Percentiles rank a stretch among this genome's conserved stretches.
Conservation (phyloP, 2,329 filamentous ascomycete genomes). For the Colletotrichum truncatum region DNA sequence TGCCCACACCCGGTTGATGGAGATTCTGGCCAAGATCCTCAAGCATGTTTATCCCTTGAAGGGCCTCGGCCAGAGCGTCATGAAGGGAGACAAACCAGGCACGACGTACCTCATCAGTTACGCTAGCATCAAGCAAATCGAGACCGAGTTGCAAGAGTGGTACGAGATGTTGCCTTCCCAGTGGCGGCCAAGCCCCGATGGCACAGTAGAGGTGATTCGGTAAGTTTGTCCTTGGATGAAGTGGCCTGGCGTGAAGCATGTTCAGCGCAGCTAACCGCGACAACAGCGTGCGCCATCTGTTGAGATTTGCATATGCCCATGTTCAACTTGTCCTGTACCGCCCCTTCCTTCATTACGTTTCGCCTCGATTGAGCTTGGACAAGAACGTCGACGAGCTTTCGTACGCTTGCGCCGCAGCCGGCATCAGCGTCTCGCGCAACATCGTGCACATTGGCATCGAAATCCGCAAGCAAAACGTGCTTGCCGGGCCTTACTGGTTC, state of each 20-base stretch:
- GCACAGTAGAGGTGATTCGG: conserved; percentile 78
- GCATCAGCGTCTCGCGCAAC: conserved; percentile 72
- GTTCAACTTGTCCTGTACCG: conserved; percentile 86
- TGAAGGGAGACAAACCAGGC: conserved; percentile 52
- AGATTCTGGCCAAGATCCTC: conserved; percentile 71
- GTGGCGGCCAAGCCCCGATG: conserved; percentile 83
- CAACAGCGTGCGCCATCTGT: conserved; percentile 72
- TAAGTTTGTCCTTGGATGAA: conserved; percentile 51
- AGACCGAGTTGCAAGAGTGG: conserved; percentile 71
- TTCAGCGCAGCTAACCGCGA: conserved; percentile 2
- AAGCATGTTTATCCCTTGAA: conserved; percentile 74
- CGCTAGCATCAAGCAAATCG: conserved; percentile 70
- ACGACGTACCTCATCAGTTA: conserved; percentile 71
- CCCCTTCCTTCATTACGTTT: conserved; percentile 86
- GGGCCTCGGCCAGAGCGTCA: conserved; percentile 56
- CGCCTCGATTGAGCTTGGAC: conserved; percentile 65
- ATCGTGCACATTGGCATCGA: conserved; percentile 84
- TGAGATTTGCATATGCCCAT: conserved; percentile 83
- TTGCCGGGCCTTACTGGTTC: conserved; percentile 90
- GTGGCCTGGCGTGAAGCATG: not conserved
- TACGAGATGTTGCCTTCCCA: conserved; percentile 75
- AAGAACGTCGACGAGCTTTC: conserved; percentile 77
- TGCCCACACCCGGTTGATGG: conserved; percentile 71
- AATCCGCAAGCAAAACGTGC: conserved; percentile 76
- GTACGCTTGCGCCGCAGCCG: conserved; percentile 75